Evolutionary conservation across 2,329 filamentous ascomycete genomes (phyloP), one percentile per base, ranked within the genome.

Genomic region (Fusarium subglutinans): DNA sequence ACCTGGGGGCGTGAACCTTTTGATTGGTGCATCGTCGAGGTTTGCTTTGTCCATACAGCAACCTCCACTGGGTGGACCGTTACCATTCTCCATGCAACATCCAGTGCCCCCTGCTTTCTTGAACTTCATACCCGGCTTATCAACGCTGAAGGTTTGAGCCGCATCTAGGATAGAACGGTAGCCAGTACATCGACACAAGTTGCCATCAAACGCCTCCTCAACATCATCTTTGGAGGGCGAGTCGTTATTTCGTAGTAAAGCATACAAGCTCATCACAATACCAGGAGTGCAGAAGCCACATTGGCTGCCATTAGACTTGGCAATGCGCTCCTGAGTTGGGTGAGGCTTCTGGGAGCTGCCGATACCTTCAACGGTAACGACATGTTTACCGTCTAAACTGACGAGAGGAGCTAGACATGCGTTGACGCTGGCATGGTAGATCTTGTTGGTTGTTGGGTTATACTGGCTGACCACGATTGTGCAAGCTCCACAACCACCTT

Each of bases 181-280:
- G 10, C 96, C 96, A 0, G 96, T 99, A 83, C 96, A 99, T 60
- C 96, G 90, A 80, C 96, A 99, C 35, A 98, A 85, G 75, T 99
- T 99, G 1, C 96, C 96, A 81, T 99, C 96, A 78, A 98, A 98
- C 0, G 96, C 95, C 84, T 98, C 96, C 82, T 99, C 96, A 40
- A 98, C 89, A 37, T 97, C 94, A 76, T 94, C 90, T 78, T 96
- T 90, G 6, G 90, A 91, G 0, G 96, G 95, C 26, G 88, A 87
- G 8, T 91, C 87, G 75, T 95, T 93, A 79, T 98, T 98, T 68
- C 96, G 90, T 38, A 99, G 87, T 50, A 98, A 87, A 11, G 96
- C 96, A 82, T 99, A 99, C 63, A 98, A 83, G 81, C 95, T 98
- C 94, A 98, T 98, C 72, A 98, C 95, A 78, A 99, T 98, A 5